A percentile compares a stretch with the other conserved stretches of the same genome.
Evolutionary conservation across 2,329 filamentous ascomycete genomes (phyloP).

Genomic region (Ophiostoma triangulosporum): DNA sequence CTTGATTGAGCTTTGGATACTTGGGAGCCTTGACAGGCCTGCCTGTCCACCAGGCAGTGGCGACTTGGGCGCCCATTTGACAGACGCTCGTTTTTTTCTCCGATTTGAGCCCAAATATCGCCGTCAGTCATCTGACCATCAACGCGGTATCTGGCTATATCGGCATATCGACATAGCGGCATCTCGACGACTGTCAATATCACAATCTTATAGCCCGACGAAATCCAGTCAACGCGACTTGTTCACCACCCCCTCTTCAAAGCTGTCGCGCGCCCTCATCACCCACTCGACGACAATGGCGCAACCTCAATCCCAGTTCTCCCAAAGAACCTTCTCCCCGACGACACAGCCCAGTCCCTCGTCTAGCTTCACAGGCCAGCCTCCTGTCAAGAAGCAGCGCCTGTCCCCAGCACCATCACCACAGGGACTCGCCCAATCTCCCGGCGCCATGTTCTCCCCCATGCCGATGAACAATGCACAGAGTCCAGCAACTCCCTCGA

Average conservation of each 20-base stretch:
- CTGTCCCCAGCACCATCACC: slow-evolving; percentile 12
- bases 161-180: too few relatives aligned
- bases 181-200: background rate
- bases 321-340: slow-evolving; percentile 13
- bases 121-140: background rate
- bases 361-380: slow-evolving; percentile 15
- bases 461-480: background rate
- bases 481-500: slow-evolving; percentile 13
- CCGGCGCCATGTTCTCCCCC: slow-evolving; percentile 6
- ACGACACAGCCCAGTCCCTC: slow-evolving; percentile 16
- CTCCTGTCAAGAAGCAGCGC: slow-evolving; percentile 15
- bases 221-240: background rate
- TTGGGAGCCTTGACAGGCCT: slow-evolving; percentile 30
- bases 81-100: background rate
- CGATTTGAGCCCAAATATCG: too few relatives aligned
- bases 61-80: background rate
- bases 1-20: slow-evolving; percentile 8
- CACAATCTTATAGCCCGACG: background rate
- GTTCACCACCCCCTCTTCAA: background rate
- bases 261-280: background rate
- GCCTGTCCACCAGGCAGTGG: slow-evolving; percentile 27
- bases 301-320: slow-evolving; percentile 41
- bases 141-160: background rate
- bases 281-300: slow-evolving; percentile 31
- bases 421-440: slow-evolving; percentile 7